Conservation (phyloP, 179 eudicot genomes). For the Spergularia azorica region DNA sequence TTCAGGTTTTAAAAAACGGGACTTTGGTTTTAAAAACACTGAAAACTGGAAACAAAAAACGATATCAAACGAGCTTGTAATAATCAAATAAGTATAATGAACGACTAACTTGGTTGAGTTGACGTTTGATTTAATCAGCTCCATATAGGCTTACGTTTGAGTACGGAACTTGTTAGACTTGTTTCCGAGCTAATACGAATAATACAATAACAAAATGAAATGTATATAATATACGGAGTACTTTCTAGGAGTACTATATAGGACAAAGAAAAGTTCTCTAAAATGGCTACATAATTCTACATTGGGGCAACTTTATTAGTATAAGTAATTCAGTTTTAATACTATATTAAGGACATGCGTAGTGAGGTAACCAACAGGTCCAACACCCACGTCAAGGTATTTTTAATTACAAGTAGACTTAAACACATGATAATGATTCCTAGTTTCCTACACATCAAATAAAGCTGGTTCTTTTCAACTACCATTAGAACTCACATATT, state of each 20-base stretch:
- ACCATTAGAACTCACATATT: too few species aligned
- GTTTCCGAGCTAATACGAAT: too few species aligned
- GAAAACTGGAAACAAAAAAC: too few species aligned
- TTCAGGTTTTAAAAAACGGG: too few species aligned
- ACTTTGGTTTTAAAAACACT: too few species aligned
- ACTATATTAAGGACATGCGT: conserved; percentile 13
- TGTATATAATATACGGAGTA: background rate
- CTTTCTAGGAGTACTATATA: background rate
- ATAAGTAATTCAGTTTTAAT: background rate
- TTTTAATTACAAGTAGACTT: conserved; percentile 24
- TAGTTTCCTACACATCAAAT: conserved; percentile 2
- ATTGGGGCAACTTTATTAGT: conserved; percentile 13
- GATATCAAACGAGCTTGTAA: too few species aligned
- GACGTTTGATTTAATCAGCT: too few species aligned
- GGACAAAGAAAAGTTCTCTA: background rate
- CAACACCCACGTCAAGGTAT: conserved; percentile 13
- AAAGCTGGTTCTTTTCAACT: conserved; percentile 18
- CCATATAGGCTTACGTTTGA: too few species aligned
- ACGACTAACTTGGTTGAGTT: too few species aligned
- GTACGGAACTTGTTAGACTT: too few species aligned
- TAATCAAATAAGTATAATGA: too few species aligned
- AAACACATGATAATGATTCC: conserved; percentile 9
- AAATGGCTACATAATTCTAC: conserved; percentile 4
- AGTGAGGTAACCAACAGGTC: conserved; percentile 15
- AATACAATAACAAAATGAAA: too few species aligned